These are phyloP conservation scores for Myxozyma sirexii DNA, from an alignment of 805 yeast genomes.

Conservation along the genomic window DNA sequence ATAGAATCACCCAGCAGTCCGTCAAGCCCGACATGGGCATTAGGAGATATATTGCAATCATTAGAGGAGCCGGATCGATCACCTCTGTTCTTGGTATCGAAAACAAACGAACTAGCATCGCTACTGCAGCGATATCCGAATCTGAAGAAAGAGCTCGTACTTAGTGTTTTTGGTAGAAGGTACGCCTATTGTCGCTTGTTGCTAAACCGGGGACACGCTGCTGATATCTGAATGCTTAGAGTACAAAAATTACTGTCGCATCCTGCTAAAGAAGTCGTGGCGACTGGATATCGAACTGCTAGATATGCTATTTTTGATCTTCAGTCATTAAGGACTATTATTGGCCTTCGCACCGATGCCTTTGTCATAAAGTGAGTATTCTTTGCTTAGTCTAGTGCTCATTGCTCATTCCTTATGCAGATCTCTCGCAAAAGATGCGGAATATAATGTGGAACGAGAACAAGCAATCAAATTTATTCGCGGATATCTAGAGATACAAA, in stretches of 20 bases:
- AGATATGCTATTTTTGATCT: slow-evolving; percentile 62
- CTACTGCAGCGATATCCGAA: slow-evolving; percentile 60
- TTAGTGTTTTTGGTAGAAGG: slow-evolving; percentile 42
- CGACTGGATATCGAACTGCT: slow-evolving; percentile 75
- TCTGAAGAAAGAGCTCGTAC: slow-evolving; percentile 62
- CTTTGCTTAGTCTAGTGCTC: not conserved
- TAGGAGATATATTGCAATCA: slow-evolving; percentile 63
- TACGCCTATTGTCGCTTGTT: not conserved
- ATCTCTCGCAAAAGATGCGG: slow-evolving; percentile 61
- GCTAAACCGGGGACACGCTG: not conserved
- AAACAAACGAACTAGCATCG: slow-evolving; percentile 66
- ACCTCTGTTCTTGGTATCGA: slow-evolving; percentile 54
- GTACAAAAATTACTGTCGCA: slow-evolving; percentile 65
- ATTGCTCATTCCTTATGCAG: not conserved
- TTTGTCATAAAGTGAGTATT: slow-evolving; percentile 53
- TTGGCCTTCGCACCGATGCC: slow-evolving; percentile 60
- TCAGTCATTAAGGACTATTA: slow-evolving; percentile 57
- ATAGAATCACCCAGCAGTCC: slow-evolving; percentile 13
- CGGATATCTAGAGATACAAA: slow-evolving; percentile 56
- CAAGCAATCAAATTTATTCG: slow-evolving; percentile 77
- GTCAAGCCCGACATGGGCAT: slow-evolving; percentile 59
- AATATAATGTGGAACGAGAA: slow-evolving; percentile 63
- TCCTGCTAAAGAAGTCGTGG: slow-evolving; percentile 61
- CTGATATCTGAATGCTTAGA: slow-evolving; percentile 32
- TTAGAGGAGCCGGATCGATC: slow-evolving; percentile 56